Percentiles rank a stretch among this genome's conserved stretches.
phyloP scores from a whole-genome alignment of 176 grass and related monocot genomes.

The Metroxylon sagu region DNA sequence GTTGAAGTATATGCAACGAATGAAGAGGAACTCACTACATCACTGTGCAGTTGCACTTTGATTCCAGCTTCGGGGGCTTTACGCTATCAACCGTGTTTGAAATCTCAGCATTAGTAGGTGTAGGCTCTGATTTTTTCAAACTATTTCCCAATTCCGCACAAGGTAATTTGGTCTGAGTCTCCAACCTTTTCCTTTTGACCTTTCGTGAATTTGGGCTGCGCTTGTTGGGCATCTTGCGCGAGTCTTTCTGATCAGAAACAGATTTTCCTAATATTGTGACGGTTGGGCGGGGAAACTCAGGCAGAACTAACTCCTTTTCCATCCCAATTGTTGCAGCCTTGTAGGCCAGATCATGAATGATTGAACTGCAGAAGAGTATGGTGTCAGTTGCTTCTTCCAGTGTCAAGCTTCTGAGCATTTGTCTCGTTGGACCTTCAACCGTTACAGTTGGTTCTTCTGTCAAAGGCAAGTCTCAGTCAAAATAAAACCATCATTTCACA shows the following conservation, averaged over 20 bases:
- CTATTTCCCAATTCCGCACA: constrained; percentile 11
- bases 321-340: constrained; percentile 64
- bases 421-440: constrained; percentile 35
- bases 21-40: constrained; percentile 33
- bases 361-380: constrained; percentile 82
- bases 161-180: constrained; percentile 33
- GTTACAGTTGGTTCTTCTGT: constrained; percentile 26
- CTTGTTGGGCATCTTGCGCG: constrained; percentile 30
- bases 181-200: constrained; percentile 82
- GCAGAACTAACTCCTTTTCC: constrained; percentile 31
- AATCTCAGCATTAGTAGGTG: constrained; percentile 28
- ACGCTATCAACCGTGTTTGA: constrained; percentile 36
- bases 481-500: no score
- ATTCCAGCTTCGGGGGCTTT: constrained; percentile 80
- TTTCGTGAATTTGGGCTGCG: constrained; percentile 33
- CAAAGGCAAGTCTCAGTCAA: background rate
- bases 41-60: constrained; percentile 92
- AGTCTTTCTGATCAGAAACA: constrained; percentile 24
- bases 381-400: constrained; percentile 82
- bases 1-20: no score
- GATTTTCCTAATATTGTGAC: constrained; percentile 36
- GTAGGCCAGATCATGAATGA: constrained; percentile 69
- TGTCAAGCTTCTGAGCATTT: constrained; percentile 62
- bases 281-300: constrained; percentile 18
- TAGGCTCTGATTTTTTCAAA: constrained; percentile 27